A percentile compares a stretch with the other conserved stretches of the same genome.
Evolutionary conservation across 371 early-diverging fungal genomes (phyloP).

Genomic region (Syncephalastrum sp.): DNA sequence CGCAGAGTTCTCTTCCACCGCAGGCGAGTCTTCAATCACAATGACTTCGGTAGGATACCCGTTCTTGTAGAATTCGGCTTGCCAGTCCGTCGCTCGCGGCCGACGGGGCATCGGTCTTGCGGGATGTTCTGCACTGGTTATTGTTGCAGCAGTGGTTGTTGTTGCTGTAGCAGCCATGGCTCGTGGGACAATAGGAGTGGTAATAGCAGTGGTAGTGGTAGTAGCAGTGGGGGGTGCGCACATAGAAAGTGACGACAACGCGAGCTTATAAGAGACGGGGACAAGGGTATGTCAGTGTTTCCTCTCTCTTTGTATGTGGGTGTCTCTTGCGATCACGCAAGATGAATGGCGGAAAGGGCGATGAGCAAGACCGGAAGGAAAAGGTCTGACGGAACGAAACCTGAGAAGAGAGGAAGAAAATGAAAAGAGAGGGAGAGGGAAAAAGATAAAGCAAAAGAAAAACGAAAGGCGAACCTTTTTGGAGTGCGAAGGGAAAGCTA

Average conservation of each 20-base stretch:
- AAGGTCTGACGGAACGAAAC: neutral
- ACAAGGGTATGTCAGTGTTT: too few species aligned
- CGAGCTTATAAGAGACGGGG: too few species aligned
- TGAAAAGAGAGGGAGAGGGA: neutral
- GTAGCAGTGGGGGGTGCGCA: constrained; percentile 5
- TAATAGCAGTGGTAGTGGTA: neutral
- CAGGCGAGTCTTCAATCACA: constrained; percentile 58
- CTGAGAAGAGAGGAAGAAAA: neutral
- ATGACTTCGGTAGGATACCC: constrained; percentile 59
- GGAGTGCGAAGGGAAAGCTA: constrained; percentile 5
- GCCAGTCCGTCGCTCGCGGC: constrained; percentile 30
- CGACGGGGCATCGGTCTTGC: neutral
- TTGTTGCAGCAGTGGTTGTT: neutral
- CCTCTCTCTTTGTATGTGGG: too few species aligned
- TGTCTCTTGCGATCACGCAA: too few species aligned
- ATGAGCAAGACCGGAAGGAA: neutral
- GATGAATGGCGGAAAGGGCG: too few species aligned
- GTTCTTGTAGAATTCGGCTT: constrained; percentile 50
- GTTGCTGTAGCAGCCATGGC: constrained; percentile 1
- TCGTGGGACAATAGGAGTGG: too few species aligned
- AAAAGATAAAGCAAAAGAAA: constrained; percentile 6
- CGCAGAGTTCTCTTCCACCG: too few species aligned
- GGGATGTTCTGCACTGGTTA: neutral
- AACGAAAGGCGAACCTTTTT: constrained; percentile 2
- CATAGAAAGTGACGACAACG: neutral